Percentiles rank a stretch among this genome's conserved stretches.
Evolutionary conservation across 2,329 filamentous ascomycete genomes (phyloP).

Genomic region (Podosphaera fusca): DNA sequence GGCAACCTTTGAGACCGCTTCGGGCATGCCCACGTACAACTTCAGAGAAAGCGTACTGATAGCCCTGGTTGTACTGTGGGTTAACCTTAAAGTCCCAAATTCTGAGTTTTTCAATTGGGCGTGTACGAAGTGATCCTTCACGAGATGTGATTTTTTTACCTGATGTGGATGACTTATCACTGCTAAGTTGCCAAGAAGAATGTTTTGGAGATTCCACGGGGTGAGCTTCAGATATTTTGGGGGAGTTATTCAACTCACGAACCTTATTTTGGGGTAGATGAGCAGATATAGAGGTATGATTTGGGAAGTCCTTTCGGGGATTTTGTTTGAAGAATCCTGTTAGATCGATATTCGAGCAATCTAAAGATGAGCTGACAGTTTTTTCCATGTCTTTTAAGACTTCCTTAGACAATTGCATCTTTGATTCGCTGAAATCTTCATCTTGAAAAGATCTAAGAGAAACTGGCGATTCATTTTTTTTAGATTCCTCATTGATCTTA

Average conservation of each 20-base stretch:
- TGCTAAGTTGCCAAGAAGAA: background rate
- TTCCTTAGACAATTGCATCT: background rate
- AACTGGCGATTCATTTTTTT: background rate
- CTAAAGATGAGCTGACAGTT: background rate
- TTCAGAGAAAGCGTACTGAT: conserved; percentile 35
- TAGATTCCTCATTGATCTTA: background rate
- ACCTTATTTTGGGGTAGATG: background rate
- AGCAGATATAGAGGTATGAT: background rate
- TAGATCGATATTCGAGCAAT: background rate
- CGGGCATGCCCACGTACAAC: conserved; percentile 35
- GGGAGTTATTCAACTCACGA: background rate
- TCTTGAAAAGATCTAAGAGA: background rate
- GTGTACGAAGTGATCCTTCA: conserved; percentile 18
- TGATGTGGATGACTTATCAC: background rate
- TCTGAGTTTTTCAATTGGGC: conserved; percentile 19
- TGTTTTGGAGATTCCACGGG: background rate
- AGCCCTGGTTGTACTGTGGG: conserved; percentile 31
- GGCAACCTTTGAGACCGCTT: conserved; percentile 37
- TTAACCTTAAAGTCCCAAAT: conserved; percentile 42
- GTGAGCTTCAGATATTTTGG: background rate
- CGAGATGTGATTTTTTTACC: conserved; percentile 1
- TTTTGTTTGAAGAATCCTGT: background rate
- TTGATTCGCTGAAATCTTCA: background rate
- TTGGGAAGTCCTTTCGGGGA: background rate
- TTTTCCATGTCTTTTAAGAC: background rate